Conservation (phyloP, 202 grass and related monocot genomes). For the Schoenoplectus tabernaemontani region DNA sequence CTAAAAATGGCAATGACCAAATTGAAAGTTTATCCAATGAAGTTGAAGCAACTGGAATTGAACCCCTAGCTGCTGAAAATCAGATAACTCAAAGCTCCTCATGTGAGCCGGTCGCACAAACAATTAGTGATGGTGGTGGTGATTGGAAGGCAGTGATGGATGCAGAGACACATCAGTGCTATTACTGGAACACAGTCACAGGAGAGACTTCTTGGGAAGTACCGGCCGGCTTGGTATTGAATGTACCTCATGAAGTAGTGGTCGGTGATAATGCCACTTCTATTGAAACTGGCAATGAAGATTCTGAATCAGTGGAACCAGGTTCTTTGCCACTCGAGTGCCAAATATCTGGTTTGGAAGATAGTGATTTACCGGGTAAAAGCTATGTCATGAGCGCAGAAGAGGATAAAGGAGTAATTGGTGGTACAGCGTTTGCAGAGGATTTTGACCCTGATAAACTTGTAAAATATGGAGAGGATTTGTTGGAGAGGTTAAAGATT, state of each 20-base stretch:
- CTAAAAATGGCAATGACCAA: conserved; percentile 31
- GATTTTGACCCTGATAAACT: conserved; percentile 72
- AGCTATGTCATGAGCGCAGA: conserved; percentile 30
- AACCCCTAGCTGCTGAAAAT: conserved; percentile 24
- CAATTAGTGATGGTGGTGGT: conserved; percentile 58
- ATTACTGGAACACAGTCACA: conserved; percentile 96
- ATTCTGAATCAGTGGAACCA: neutral
- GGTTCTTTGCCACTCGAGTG: neutral
- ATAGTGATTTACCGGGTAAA: neutral
- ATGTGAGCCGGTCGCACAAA: conserved; percentile 60
- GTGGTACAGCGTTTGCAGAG: conserved; percentile 27
- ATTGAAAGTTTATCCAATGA: conserved; percentile 35
- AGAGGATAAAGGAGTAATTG: conserved; percentile 34
- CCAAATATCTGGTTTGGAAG: conserved; percentile 26
- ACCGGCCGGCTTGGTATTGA: conserved; percentile 35
- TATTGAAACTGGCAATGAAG: conserved; percentile 24
- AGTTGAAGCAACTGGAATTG: conserved; percentile 22
- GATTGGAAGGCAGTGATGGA: conserved; percentile 89
- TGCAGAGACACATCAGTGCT: conserved; percentile 76
- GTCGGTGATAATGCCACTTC: conserved; percentile 27
- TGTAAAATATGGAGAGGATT: conserved; percentile 64
- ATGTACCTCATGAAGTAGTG: conserved; percentile 15
- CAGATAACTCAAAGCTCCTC: conserved; percentile 24
- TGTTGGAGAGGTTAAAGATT: conserved; percentile 67
- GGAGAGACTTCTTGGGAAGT: conserved; percentile 98